Evolutionary conservation across 2,329 filamentous ascomycete species (phyloP).

Genomic region (Clathrospora elynae): DNA sequence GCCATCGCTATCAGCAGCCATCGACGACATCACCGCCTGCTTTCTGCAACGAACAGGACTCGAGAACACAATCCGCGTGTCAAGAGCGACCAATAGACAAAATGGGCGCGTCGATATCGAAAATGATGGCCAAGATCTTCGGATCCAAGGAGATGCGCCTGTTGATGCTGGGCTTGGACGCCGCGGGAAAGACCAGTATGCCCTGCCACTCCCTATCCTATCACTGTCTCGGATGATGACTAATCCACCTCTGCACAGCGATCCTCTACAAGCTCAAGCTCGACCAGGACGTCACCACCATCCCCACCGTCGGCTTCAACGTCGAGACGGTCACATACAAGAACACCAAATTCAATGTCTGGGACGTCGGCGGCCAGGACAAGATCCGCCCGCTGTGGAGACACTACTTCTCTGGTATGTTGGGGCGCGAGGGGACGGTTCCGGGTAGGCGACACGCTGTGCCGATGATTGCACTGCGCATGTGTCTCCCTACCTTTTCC

Average conservation of each 20-base stretch:
- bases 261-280: conserved; percentile 99
- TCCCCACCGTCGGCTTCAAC: conserved; percentile 99
- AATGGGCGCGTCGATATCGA: conserved; percentile 91
- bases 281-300: conserved; percentile 98
- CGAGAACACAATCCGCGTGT: conserved; percentile 4
- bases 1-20: conserved; percentile 6
- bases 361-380: conserved; percentile 99
- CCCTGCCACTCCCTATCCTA: neutral
- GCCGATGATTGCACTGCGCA: conserved; percentile 18
- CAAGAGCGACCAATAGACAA: conserved; percentile 52
- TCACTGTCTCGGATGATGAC: conserved; percentile 6
- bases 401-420: conserved; percentile 92
- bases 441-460: conserved; percentile 41
- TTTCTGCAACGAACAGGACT: neutral
- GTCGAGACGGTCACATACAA: conserved; percentile 99
- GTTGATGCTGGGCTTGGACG: conserved; percentile 95
- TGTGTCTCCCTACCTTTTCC: conserved; percentile 11
- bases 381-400: conserved; percentile 99
- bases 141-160: conserved; percentile 98
- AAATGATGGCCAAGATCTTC: conserved; percentile 98
- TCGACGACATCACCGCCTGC: conserved; percentile 1
- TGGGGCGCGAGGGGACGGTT: conserved; percentile 27
- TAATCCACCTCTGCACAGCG: conserved; percentile 51
- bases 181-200: conserved; percentile 90
- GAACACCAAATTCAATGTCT: conserved; percentile 99